Conservation (phyloP, 441 rosid genomes). For the Geranium incanum region DNA sequence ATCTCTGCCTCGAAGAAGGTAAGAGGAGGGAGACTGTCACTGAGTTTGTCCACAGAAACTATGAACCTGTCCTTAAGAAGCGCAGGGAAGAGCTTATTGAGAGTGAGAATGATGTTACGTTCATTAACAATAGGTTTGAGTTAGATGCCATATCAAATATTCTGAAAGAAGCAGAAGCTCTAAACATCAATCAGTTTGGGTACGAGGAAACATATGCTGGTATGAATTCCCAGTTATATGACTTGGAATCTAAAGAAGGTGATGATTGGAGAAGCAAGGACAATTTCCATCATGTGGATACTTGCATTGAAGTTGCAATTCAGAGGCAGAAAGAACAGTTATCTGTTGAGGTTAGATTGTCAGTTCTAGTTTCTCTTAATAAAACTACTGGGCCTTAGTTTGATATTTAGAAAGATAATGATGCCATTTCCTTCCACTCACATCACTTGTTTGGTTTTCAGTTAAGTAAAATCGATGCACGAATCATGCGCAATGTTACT, state of each 20-base stretch:
- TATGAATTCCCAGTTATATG: constrained; percentile 60
- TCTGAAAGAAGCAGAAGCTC: constrained; percentile 67
- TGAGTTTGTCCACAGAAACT: constrained; percentile 47
- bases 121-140: constrained; percentile 48
- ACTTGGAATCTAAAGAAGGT: constrained; percentile 76
- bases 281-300: constrained; percentile 54
- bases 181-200: constrained; percentile 63
- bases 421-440: constrained; percentile 10
- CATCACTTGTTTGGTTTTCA: constrained; percentile 33
- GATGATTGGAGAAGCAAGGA: constrained; percentile 69
- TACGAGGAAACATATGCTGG: constrained; percentile 51
- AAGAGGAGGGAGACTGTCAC: constrained; percentile 58
- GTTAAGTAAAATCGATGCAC: constrained; percentile 82
- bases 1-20: constrained; percentile 72
- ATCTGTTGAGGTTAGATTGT: constrained; percentile 60
- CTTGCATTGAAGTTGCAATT: constrained; percentile 65
- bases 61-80: constrained; percentile 55
- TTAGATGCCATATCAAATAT: constrained; percentile 61
- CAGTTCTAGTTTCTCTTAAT: constrained; percentile 18
- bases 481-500: constrained; percentile 55
- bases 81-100: constrained; percentile 56
- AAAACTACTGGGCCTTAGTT: background rate
- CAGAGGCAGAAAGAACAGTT: constrained; percentile 77
- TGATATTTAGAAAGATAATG: background rate
- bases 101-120: constrained; percentile 42